Conservation (phyloP, 1,284 basidiomycete genomes). For the Cryptococcus hybrid region DNA sequence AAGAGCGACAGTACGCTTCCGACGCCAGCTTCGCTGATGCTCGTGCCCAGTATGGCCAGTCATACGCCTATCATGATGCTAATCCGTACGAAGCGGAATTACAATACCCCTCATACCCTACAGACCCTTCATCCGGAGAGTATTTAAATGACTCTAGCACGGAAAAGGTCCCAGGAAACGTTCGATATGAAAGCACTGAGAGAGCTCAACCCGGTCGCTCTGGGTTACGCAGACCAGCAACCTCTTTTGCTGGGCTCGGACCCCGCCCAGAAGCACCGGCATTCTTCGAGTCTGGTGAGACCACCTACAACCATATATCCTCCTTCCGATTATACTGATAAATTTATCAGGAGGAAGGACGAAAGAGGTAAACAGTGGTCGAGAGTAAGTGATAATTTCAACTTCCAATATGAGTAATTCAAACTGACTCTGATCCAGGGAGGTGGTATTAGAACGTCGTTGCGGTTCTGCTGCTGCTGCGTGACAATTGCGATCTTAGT, state of each 20-base stretch:
- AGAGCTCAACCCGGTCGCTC: slow-evolving; percentile 34
- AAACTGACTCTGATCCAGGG: slow-evolving; percentile 27
- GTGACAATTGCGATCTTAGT: slow-evolving; percentile 52
- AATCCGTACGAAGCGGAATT: slow-evolving; percentile 21
- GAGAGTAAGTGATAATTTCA: slow-evolving; percentile 28
- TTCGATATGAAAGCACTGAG: slow-evolving; percentile 18
- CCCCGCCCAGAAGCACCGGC: slow-evolving; percentile 49
- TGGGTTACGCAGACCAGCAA: slow-evolving; percentile 24
- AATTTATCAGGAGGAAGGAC: slow-evolving; percentile 36
- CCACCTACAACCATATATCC: background rate
- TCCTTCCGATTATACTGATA: too few relatives aligned
- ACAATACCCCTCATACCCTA: slow-evolving; percentile 23
- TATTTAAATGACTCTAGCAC: slow-evolving; percentile 20
- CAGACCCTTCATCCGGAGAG: slow-evolving; percentile 13
- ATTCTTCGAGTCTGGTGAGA: slow-evolving; percentile 47
- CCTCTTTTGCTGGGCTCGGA: slow-evolving; percentile 39
- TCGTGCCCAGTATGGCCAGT: slow-evolving; percentile 1
- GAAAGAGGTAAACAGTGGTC: slow-evolving; percentile 50
- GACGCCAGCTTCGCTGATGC: slow-evolving; percentile 1
- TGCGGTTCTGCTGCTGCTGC: slow-evolving; percentile 51
- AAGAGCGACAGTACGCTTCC: slow-evolving; percentile 1
- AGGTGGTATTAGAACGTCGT: slow-evolving; percentile 35
- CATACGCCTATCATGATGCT: slow-evolving; percentile 7
- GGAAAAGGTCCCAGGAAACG: slow-evolving; percentile 29
- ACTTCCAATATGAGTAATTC: background rate